Base-by-base conservation (phyloP, 768 basidiomycete species). In the Brasilioporus rufonigricans region DNA sequence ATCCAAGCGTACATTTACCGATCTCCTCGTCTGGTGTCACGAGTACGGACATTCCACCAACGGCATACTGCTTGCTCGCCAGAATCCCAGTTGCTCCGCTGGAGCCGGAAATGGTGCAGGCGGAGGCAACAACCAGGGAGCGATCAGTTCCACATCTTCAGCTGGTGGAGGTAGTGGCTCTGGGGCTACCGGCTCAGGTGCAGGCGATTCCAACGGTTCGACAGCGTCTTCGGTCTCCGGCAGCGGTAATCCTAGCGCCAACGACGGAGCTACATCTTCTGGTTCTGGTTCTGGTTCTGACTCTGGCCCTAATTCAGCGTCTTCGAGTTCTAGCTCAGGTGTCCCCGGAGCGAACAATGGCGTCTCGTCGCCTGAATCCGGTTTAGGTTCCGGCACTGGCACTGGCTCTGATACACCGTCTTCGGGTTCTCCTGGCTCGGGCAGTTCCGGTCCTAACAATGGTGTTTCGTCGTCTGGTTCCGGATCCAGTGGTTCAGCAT, bases 11-110 rank as follows among this genome's bases (percentile, higher is more conserved):
- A 56, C 58, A 0, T 69, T 69, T 23, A 49, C 48, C 27, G 66
- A 69, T 31, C 66, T 68, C 44, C 69, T 69, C 50, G 9, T 59
- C 23, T 71, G 69, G 67, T 68, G 69, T 19, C 60, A 64, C 29
- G 50, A 69, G 35, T 19, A 57, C 19, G 52, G 52, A 0, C 60
- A 58, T 21, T 46, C 61, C 3, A 50, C 46, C 13, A 18, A 48
- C 12, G 48, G 61, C 26, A 23, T 32, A 2, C 61, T 71, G 16
- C 64, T 62, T n/a, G 52, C 67, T 53, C 66, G 67, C 32, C 66
- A 68, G 31, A 54, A 48, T 9, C 33, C 66, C 6, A 54, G 16
- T 13, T 70, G 65, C 31, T 35, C 65, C 26, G 39, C 52, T 2
- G 50, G 19, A 16, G 32, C 35, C 2, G 44, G 26, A 18, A 18